Base-by-base conservation (phyloP, 2,329 filamentous ascomycete species). In the Tolypocladium paradoxum region DNA sequence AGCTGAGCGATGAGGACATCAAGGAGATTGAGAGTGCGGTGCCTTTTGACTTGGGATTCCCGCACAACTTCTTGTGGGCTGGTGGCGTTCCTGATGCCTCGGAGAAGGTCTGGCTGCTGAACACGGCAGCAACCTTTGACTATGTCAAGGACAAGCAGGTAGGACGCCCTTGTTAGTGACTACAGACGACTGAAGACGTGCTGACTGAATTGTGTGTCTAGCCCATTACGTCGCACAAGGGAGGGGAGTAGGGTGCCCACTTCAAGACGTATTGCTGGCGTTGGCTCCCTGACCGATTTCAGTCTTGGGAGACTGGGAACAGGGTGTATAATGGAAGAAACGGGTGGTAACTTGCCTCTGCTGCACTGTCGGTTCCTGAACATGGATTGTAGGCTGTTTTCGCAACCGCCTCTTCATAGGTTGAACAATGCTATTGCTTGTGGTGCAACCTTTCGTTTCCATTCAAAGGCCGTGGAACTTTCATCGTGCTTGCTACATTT, bases 31-130 rank as follows among this genome's bases (percentile, higher is more conserved):
- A 90, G 55, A 70, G 62, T 6, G 82, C 82, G 0, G 73, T 73
- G 36, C 70, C 73, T 0, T 87, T 89, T 57, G 79, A 88, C 49
- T 62, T 80, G 38, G 85, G 85, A 0, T 90, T 89, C 67, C 87
- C 87, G 0, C 69, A 74, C 56, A 79, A 72, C 62, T 81, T 89
- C 59, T 64, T 87, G 4, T 77, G 73, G 64, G 68, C 68, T 2
- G 57, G 63, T 3, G 65, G 69, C 24, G 60, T 68, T 9, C 67
- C 71, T 1, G 63, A 68, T 5, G 64, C 72, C 34, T 64, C 65
- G 0, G 67, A 70, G 43, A 65, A 78, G 9, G 69, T 76, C 18
- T 73, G 69, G 65, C 59, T 79, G 20, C 56, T 77, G 31, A 61
- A 61, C 48, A 73, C 75, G 65, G 77, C 69, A 12, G 81, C 74